Evolutionary conservation across 2,329 filamentous ascomycete genomes (phyloP), one percentile per base, ranked within the genome.

Genomic region (Fusarium nurragi): DNA sequence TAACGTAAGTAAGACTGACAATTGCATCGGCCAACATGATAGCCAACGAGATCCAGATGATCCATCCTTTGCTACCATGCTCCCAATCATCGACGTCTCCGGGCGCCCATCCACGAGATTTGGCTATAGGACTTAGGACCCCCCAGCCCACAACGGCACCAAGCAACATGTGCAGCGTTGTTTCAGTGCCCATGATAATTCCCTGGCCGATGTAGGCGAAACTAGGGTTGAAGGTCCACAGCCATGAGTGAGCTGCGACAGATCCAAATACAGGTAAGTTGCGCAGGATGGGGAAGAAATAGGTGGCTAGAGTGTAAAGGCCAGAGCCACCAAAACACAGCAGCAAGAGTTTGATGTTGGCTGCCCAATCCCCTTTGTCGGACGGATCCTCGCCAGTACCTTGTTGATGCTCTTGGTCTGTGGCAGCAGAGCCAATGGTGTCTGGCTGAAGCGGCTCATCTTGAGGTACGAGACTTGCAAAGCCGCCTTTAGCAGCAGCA

Each of bases 131-230:
- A 4, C 94, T 97, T 2, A 99, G 82, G 7, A 98, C 76, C 0
- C 88, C 95, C 95, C 95, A 99, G 23, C 95, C 95, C 11, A 97
- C 73, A 16, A 97, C 76, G 5, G 95, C 94, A 6, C 95, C 95
- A 4, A 98, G 80, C 1, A 97, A 85, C 95, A 99, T 99, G 70
- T 98, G 94, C 49, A 97, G 84, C 4, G 94, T 98, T 0, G 95
- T 99, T 36, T 93, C 90, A 5, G 94, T 92, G 0, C 95, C 95
- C 95, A 99, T 99, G 73, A 99, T 98, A 63, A 99, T 96, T 12
- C 95, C 95, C 78, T 99, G 95, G 0, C 95, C 95, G 23, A 98
- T 88, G 75, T 99, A 99, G 4, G 95, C 95, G n/a, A 97, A 90
- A 41, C 93, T 97, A 0, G 95, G 95, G 68, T 99, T 99, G 8